A percentile compares a stretch with the other conserved stretches of the same genome.
These are phyloP conservation scores for Haplographium delicatum DNA, from an alignment of 495 filamentous ascomycete species.

Conservation along the genomic window DNA sequence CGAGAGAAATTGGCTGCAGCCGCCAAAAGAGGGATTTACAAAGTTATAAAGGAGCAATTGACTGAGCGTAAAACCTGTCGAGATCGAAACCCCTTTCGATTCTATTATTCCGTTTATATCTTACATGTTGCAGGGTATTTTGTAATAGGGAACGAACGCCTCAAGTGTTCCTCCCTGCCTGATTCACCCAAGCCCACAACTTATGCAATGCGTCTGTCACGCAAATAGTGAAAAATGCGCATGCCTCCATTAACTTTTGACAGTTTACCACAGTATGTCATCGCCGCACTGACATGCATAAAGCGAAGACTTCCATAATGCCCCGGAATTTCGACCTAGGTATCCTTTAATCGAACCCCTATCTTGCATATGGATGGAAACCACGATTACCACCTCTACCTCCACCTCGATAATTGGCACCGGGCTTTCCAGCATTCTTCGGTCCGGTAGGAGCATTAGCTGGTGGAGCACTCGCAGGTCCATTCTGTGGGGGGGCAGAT, in stretches of 20 bases:
- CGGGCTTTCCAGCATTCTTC: constrained; percentile 90
- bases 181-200: not conserved
- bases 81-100: not conserved
- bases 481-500: constrained; percentile 33
- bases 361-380: constrained; percentile 69
- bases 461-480: constrained; percentile 58
- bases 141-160: not conserved
- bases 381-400: constrained; percentile 71
- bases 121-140: not conserved
- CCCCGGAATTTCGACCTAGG: not conserved
- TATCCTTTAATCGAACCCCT: not conserved
- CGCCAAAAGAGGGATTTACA: constrained; percentile 64
- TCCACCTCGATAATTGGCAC: constrained; percentile 91
- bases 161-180: not conserved
- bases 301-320: not conserved
- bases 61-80: not conserved
- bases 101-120: not conserved
- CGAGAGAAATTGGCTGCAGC: constrained; percentile 87
- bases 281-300: not conserved
- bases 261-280: too few species aligned
- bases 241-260: not conserved
- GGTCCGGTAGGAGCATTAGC: constrained; percentile 94
- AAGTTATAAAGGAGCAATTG: constrained; percentile 16
- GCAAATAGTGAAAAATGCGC: not conserved
- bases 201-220: not conserved